Conservation (phyloP, 2,329 filamentous ascomycete genomes). For the Ophiostoma novo-ulmi region DNA sequence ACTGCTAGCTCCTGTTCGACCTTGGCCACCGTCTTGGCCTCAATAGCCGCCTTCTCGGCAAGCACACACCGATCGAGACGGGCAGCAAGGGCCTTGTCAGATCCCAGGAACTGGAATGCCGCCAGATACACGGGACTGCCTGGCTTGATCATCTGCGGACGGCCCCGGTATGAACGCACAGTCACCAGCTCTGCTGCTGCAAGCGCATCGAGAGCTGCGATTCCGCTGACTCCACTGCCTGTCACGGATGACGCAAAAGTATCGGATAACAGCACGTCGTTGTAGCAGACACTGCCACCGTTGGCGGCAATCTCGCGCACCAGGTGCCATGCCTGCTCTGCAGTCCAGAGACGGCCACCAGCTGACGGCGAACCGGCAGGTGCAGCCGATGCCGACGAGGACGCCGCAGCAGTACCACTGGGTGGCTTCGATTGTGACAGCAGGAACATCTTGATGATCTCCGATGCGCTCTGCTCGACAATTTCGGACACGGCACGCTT, state of each 20-base stretch:
- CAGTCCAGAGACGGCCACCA: conserved; percentile 57
- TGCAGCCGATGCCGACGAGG: neutral
- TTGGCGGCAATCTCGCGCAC: conserved; percentile 67
- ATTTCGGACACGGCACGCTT: conserved; percentile 79
- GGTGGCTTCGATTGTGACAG: conserved; percentile 48
- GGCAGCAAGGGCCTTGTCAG: conserved; percentile 67
- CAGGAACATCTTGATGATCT: conserved; percentile 91
- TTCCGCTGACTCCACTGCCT: conserved; percentile 47
- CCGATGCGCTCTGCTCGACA: conserved; percentile 78
- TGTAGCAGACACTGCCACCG: conserved; percentile 65
- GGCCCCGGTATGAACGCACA: conserved; percentile 66
- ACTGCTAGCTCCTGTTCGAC: conserved; percentile 70
- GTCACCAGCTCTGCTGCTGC: conserved; percentile 82
- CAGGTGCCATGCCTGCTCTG: conserved; percentile 84
- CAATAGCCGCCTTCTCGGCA: conserved; percentile 62
- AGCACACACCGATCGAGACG: conserved; percentile 69
- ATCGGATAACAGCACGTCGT: conserved; percentile 73
- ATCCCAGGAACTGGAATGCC: conserved; percentile 67
- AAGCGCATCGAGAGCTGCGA: conserved; percentile 71
- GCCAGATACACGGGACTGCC: conserved; percentile 83
- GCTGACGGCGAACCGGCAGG: conserved; percentile 22
- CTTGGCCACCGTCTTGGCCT: conserved; percentile 70
- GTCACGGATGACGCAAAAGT: conserved; percentile 59
- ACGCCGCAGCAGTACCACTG: neutral
- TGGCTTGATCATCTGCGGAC: conserved; percentile 70